Evolutionary conservation across 768 basidiomycete genomes (phyloP).

Genomic region (Serpula lacrymans): DNA sequence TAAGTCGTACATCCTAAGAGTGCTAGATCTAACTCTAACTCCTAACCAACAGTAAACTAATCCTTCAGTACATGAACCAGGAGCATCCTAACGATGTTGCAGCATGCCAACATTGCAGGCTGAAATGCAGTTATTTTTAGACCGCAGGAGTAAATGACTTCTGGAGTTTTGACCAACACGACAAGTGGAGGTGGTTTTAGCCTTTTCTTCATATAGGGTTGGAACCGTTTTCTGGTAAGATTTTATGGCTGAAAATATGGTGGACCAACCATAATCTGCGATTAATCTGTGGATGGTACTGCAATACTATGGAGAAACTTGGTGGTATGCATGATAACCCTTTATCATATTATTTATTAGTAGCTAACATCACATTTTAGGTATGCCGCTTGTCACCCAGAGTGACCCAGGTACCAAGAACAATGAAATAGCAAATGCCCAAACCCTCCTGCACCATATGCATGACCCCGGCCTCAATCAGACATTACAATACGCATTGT

Average conservation of each 20-base stretch:
- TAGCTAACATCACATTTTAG: slow-evolving; percentile 14
- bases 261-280: slow-evolving; percentile 21
- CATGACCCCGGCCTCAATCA: slow-evolving; percentile 36
- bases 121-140: slow-evolving; percentile 30
- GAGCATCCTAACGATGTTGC: slow-evolving; percentile 16
- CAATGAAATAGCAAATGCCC: slow-evolving; percentile 40
- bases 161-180: slow-evolving; percentile 39
- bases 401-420: slow-evolving; percentile 45
- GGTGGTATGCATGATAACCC: slow-evolving; percentile 15
- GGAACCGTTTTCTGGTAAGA: slow-evolving; percentile 15
- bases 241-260: slow-evolving; percentile 23
- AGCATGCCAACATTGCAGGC: slow-evolving; percentile 10
- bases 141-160: slow-evolving; percentile 42
- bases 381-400: slow-evolving; percentile 37
- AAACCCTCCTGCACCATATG: slow-evolving; percentile 34
- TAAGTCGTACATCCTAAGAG: slow-evolving; percentile 3
- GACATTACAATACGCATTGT: slow-evolving; percentile 41
- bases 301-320: slow-evolving; percentile 10
- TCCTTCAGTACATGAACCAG: background rate
- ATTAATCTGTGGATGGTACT: slow-evolving; percentile 15
- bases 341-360: slow-evolving; percentile 2
- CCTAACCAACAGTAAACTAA: background rate
- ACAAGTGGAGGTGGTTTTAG: slow-evolving; percentile 42
- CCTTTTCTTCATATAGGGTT: slow-evolving; percentile 25
- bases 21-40: background rate